These are phyloP conservation scores for Uronychia binucleata DNA, from an alignment of 73 alveolate genomes.

Conservation along the genomic window DNA sequence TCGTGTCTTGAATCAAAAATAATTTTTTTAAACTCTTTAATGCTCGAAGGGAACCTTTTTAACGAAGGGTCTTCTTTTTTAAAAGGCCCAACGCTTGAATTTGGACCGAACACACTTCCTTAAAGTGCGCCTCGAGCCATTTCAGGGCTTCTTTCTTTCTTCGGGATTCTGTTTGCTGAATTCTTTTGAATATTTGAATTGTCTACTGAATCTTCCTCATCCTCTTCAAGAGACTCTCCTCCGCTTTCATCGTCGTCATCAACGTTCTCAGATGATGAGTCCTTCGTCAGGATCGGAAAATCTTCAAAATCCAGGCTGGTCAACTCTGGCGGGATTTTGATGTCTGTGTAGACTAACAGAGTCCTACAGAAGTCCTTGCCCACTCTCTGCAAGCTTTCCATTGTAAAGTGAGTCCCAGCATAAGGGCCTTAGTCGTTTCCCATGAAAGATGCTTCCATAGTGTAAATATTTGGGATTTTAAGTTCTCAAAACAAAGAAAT, in stretches of 20 bases:
- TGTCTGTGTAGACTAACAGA: constrained; percentile 52
- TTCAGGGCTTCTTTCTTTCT: too few species aligned
- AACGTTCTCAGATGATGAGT: neutral
- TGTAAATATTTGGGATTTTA: constrained; percentile 85
- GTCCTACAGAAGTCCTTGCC: constrained; percentile 89
- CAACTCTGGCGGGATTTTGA: constrained; percentile 38
- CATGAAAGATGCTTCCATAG: constrained; percentile 94
- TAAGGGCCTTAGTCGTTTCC: constrained; percentile 87
- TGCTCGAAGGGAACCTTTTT: too few species aligned
- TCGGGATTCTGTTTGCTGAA: too few species aligned
- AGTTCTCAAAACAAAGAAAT: constrained; percentile 90
- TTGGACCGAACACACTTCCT: too few species aligned
- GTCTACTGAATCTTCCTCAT: too few species aligned
- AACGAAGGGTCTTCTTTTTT: too few species aligned
- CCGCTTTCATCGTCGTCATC: neutral
- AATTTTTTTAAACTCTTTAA: too few species aligned
- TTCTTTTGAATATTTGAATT: too few species aligned
- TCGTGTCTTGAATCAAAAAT: too few species aligned
- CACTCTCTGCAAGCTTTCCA: constrained; percentile 66
- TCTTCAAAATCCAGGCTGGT: neutral
- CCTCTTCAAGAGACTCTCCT: neutral
- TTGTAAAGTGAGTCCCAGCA: constrained; percentile 68
- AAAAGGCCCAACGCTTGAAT: too few species aligned
- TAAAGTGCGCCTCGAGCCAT: too few species aligned
- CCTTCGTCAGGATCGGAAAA: neutral